Evolutionary conservation across 805 yeast genomes (phyloP).

Genomic region (Kodamaea sagamina): DNA sequence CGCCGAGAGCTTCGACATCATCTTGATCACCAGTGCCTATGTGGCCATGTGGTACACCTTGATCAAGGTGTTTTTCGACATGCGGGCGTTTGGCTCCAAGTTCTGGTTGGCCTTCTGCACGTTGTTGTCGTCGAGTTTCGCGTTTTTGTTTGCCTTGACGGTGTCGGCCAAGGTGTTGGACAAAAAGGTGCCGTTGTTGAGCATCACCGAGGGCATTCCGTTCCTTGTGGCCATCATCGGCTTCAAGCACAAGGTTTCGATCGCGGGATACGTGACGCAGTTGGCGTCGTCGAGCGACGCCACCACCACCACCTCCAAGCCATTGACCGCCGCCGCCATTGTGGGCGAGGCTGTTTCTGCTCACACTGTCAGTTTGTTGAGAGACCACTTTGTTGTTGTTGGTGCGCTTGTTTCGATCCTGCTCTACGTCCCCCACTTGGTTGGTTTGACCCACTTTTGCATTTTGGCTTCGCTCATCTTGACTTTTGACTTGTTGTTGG

Average conservation of each 20-base stretch:
- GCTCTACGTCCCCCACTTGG: conserved; percentile 62
- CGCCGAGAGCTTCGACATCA: conserved; percentile 85
- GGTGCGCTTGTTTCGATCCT: conserved; percentile 69
- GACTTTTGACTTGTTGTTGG: conserved; percentile 67
- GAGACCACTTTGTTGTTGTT: conserved; percentile 76
- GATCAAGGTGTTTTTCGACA: conserved; percentile 68
- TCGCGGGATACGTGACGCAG: conserved; percentile 59
- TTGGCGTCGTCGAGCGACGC: conserved; percentile 27
- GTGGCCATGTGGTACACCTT: conserved; percentile 86
- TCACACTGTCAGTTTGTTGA: conserved; percentile 55
- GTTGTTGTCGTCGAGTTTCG: conserved; percentile 74
- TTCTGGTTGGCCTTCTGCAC: conserved; percentile 87
- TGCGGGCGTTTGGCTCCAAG: conserved; percentile 77
- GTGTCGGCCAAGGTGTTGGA: conserved; percentile 58
- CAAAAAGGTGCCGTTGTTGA: conserved; percentile 65
- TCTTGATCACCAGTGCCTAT: conserved; percentile 77
- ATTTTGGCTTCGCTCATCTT: conserved; percentile 70
- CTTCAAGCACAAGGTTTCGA: conserved; percentile 77
- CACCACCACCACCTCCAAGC: conserved; percentile 13
- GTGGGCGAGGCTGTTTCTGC: conserved; percentile 44
- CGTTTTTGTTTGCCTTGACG: conserved; percentile 74
- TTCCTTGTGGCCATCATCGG: conserved; percentile 91
- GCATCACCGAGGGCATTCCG: conserved; percentile 88
- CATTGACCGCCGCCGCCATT: conserved; percentile 31
- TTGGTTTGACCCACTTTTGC: conserved; percentile 79